Evolutionary conservation across 176 grass and related monocot species (phyloP).

Genomic region (Hsuehochloa calcarea): DNA sequence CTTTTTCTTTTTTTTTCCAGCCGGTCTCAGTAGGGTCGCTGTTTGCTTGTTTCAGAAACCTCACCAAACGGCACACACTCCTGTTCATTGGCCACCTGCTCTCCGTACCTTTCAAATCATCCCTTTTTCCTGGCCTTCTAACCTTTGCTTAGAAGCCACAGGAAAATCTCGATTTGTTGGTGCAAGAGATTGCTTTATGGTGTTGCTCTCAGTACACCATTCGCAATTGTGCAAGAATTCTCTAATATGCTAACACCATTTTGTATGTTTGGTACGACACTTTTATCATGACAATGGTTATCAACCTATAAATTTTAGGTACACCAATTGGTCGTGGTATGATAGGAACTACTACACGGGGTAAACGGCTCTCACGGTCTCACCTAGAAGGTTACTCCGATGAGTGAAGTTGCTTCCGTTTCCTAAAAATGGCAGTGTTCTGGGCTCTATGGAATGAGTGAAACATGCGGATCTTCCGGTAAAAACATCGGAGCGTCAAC

Average conservation of each 20-base stretch:
- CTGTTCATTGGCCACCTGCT: background rate
- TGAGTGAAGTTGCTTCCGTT: too few species aligned
- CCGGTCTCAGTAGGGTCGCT: background rate
- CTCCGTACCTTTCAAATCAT: background rate
- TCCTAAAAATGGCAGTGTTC: too few species aligned
- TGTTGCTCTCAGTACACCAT: background rate
- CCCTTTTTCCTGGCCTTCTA: background rate
- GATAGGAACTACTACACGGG: background rate
- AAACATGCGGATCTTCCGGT: too few species aligned
- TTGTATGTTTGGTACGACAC: background rate
- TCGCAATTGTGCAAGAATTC: background rate
- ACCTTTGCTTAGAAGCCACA: conserved; percentile 43
- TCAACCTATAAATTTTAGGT: conserved; percentile 25
- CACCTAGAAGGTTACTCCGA: background rate
- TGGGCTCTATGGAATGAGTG: too few species aligned
- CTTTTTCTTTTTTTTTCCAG: background rate
- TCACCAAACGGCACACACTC: conserved; percentile 11
- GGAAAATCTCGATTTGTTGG: background rate
- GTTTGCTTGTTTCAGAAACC: conserved; percentile 15
- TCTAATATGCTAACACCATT: background rate
- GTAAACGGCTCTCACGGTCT: background rate
- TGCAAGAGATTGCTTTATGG: background rate
- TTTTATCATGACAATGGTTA: background rate
- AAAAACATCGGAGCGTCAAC: too few species aligned
- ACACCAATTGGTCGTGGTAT: conserved; percentile 8